These are phyloP conservation scores for Solidago caesia DNA, from an alignment of 129 eudicot genomes.

Conservation along the genomic window DNA sequence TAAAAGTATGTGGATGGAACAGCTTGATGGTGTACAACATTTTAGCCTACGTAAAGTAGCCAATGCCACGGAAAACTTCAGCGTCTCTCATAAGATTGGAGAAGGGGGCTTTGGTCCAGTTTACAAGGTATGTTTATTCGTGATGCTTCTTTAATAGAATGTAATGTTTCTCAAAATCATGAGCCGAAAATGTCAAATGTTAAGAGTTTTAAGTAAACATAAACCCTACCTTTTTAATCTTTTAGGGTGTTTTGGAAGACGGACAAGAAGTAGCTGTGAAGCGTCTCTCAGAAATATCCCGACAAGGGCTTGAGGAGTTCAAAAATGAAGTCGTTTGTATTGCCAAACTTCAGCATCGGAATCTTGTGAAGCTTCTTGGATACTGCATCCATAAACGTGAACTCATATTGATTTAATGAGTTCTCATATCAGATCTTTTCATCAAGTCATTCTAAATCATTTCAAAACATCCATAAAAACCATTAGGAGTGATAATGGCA, in stretches of 20 bases:
- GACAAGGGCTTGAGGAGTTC: conserved; percentile 26
- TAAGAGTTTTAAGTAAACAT: background rate
- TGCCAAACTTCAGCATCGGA: conserved; percentile 32
- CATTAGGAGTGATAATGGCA: too few species aligned
- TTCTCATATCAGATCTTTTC: background rate
- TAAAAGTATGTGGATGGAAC: conserved; percentile 10
- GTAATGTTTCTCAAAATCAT: conserved; percentile 2
- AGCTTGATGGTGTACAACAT: conserved; percentile 6
- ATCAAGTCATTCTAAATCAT: background rate
- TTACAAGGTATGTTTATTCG: background rate
- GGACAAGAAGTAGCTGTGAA: conserved; percentile 21
- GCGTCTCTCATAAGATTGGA: conserved; percentile 10
- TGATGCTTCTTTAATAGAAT: background rate
- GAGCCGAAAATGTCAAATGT: background rate
- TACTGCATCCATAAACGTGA: conserved; percentile 21
- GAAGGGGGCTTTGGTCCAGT: conserved; percentile 28
- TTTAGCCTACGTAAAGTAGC: background rate
- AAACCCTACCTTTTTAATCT: background rate
- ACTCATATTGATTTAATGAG: conserved; percentile 19
- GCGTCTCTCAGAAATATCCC: conserved; percentile 13
- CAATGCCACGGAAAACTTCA: conserved; percentile 20
- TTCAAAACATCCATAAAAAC: background rate
- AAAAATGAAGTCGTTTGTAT: conserved; percentile 23
- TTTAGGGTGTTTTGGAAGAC: conserved; percentile 27
- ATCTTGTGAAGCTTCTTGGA: conserved; percentile 31